These are phyloP conservation scores for Teratosphaeria pseudoeucalypti DNA, from an alignment of 2,329 filamentous ascomycete genomes.

Conservation along the genomic window DNA sequence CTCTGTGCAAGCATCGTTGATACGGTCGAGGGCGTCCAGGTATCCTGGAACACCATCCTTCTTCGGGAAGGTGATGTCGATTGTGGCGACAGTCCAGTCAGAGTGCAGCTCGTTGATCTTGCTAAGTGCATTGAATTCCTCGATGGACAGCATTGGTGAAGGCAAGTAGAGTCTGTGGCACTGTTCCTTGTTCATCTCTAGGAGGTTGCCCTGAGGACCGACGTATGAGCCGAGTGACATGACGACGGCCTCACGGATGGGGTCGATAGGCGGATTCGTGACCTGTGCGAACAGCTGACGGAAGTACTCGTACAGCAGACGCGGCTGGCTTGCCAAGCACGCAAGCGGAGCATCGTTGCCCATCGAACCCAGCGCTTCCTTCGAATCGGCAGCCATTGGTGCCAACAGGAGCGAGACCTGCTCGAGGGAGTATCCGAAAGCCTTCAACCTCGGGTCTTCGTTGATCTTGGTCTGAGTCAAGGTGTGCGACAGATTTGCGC, in stretches of 20 bases:
- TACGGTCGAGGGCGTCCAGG: constrained; percentile 73
- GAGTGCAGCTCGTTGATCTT: constrained; percentile 63
- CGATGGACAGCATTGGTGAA: constrained; percentile 78
- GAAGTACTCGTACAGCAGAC: constrained; percentile 92
- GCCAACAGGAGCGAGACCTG: constrained; percentile 85
- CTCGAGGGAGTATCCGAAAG: constrained; percentile 91
- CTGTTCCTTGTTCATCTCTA: constrained; percentile 87
- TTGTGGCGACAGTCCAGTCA: constrained; percentile 78
- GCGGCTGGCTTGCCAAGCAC: constrained; percentile 79
- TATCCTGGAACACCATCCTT: constrained; percentile 73
- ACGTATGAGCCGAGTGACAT: constrained; percentile 98
- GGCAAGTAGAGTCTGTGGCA: constrained; percentile 77
- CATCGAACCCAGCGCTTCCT: constrained; percentile 95
- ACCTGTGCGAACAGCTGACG: constrained; percentile 95
- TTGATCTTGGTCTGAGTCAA: constrained; percentile 64
- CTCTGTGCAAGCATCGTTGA: constrained; percentile 74
- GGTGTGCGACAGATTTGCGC: constrained; percentile 54
- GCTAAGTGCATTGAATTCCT: constrained; percentile 80
- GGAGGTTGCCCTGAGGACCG: constrained; percentile 85
- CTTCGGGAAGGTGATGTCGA: constrained; percentile 91
- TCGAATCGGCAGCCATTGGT: constrained; percentile 94
- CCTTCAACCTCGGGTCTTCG: constrained; percentile 71
- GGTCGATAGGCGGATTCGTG: constrained; percentile 94
- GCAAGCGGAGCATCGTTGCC: constrained; percentile 91
- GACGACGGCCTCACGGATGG: constrained; percentile 92